Evolutionary conservation across 768 basidiomycete genomes (phyloP).

Genomic region (Serendipita sp.): DNA sequence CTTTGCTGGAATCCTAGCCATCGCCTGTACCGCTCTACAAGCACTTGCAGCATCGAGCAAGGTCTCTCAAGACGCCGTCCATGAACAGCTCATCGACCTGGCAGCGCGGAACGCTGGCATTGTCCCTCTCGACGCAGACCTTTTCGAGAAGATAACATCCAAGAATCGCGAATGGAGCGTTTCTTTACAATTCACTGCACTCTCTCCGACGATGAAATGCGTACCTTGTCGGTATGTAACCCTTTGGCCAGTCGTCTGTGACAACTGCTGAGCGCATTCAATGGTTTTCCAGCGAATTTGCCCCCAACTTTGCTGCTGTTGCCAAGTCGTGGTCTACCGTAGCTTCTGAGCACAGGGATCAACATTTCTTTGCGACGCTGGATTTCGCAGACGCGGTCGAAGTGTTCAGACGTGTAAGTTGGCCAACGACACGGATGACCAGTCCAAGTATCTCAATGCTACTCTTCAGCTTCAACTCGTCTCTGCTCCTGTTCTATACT

Average conservation of each 20-base stretch:
- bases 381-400: slow-evolving; percentile 68
- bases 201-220: slow-evolving; percentile 68
- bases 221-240: slow-evolving; percentile 70
- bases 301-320: slow-evolving; percentile 65
- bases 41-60: slow-evolving; percentile 12
- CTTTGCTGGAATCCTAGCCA: background rate
- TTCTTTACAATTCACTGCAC: slow-evolving; percentile 76
- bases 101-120: slow-evolving; percentile 60
- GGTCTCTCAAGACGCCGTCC: slow-evolving; percentile 11
- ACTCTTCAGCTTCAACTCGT: slow-evolving; percentile 49
- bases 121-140: slow-evolving; percentile 58
- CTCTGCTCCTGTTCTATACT: slow-evolving; percentile 71
- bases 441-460: background rate
- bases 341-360: slow-evolving; percentile 42
- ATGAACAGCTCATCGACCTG: slow-evolving; percentile 48
- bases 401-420: slow-evolving; percentile 62
- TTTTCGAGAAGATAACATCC: slow-evolving; percentile 61
- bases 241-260: slow-evolving; percentile 9
- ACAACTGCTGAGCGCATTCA: background rate
- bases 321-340: slow-evolving; percentile 67
- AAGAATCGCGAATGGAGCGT: slow-evolving; percentile 74
- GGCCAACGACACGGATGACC: background rate
- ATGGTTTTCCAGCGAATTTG: slow-evolving; percentile 46
- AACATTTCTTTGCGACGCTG: slow-evolving; percentile 82
- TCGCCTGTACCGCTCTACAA: background rate